These are phyloP conservation scores for Calonectria pteridis DNA, from an alignment of 2,329 filamentous ascomycete genomes.

Conservation along the genomic window DNA sequence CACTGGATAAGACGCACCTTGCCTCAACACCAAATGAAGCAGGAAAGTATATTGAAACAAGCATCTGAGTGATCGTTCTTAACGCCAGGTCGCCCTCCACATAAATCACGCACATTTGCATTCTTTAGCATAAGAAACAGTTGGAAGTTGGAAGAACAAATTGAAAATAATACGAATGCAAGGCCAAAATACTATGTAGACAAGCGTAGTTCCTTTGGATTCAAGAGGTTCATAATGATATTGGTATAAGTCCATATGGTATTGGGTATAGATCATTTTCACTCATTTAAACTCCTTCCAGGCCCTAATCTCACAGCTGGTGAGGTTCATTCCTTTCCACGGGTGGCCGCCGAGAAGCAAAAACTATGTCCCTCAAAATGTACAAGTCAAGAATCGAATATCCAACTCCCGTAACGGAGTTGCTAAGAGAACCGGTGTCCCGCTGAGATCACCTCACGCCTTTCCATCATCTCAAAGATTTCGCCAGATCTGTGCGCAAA, in stretches of 20 bases:
- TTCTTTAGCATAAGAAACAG: not conserved
- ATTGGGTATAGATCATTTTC: constrained; percentile 8
- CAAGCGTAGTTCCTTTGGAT: not conserved
- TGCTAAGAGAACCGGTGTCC: constrained; percentile 4
- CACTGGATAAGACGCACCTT: not conserved
- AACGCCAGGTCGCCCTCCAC: not conserved
- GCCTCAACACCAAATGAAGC: not conserved
- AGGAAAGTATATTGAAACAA: not conserved
- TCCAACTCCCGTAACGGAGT: constrained; percentile 32
- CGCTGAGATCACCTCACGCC: constrained; percentile 5
- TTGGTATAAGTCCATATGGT: not conserved
- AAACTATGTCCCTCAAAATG: constrained; percentile 45
- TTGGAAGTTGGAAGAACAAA: not conserved
- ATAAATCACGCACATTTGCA: not conserved
- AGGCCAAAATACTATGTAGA: not conserved
- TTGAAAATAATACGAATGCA: not conserved
- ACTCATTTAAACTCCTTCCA: constrained; percentile 17
- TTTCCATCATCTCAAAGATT: constrained; percentile 18
- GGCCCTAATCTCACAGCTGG: constrained; percentile 37
- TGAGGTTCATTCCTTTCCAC: constrained; percentile 25
- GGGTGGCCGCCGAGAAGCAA: constrained; percentile 31
- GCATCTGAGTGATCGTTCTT: not conserved
- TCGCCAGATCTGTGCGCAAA: constrained; percentile 17
- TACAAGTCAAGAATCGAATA: constrained; percentile 46
- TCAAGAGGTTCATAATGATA: not conserved